Evolutionary conservation across 306 rosid genomes (phyloP).

Genomic region (Cicer judaicum): DNA sequence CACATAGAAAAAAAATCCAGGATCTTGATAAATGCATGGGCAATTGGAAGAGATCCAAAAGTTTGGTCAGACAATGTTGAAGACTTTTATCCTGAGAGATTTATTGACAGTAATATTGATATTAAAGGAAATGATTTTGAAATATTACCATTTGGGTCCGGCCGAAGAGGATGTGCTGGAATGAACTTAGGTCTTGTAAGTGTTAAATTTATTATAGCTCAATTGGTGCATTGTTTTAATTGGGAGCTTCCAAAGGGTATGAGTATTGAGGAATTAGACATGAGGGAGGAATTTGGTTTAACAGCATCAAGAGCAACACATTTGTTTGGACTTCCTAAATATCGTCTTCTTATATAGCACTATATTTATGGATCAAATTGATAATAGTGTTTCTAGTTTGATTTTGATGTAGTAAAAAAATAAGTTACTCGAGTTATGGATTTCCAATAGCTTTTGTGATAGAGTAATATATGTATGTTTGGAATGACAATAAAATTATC

Average conservation of each 20-base stretch:
- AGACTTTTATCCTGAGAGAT: slow-evolving; percentile 45
- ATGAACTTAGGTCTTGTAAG: slow-evolving; percentile 31
- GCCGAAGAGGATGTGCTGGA: slow-evolving; percentile 47
- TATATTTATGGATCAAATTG: not conserved
- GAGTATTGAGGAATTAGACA: slow-evolving; percentile 22
- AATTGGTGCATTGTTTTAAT: slow-evolving; percentile 48
- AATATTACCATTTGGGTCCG: slow-evolving; percentile 49
- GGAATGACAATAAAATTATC: no score
- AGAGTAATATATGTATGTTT: no score
- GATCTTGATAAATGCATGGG: slow-evolving; percentile 41
- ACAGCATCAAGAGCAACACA: slow-evolving; percentile 39
- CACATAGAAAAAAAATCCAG: slow-evolving; percentile 41
- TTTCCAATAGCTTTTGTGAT: no score
- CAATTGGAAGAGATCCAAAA: slow-evolving; percentile 43
- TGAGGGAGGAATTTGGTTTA: slow-evolving; percentile 42
- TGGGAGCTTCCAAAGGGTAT: slow-evolving; percentile 47
- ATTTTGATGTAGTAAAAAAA: no score
- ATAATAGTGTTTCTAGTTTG: no score
- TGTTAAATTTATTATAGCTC: slow-evolving; percentile 39
- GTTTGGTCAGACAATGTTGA: slow-evolving; percentile 46
- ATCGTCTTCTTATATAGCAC: not conserved
- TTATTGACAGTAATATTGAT: slow-evolving; percentile 12
- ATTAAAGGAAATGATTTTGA: slow-evolving; percentile 37
- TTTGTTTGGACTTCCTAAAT: slow-evolving; percentile 44
- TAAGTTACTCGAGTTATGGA: no score